Evolutionary conservation across 1,139 yeast genomes (phyloP).

Genomic region (Diutina catenulata): DNA sequence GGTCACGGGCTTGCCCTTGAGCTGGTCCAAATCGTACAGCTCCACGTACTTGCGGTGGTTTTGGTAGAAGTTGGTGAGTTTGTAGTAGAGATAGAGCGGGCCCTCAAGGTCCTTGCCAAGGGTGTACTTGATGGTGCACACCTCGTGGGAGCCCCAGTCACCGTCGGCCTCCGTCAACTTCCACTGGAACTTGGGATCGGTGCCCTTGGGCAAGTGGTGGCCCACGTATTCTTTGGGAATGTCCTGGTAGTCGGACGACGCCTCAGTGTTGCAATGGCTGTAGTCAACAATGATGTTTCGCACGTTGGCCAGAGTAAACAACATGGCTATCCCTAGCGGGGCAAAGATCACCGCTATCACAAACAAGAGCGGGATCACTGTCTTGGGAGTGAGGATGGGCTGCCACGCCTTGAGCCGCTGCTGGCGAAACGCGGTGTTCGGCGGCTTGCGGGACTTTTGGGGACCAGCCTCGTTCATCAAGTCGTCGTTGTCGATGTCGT

Average conservation of each 20-base stretch:
- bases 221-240: slow-evolving; percentile 42
- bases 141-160: slow-evolving; percentile 23
- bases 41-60: slow-evolving; percentile 70
- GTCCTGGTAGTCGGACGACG: slow-evolving; percentile 21
- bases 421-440: slow-evolving; percentile 73
- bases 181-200: slow-evolving; percentile 44
- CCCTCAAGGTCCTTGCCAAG: slow-evolving; percentile 47
- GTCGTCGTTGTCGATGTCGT: slow-evolving; percentile 15
- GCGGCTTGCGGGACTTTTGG: slow-evolving; percentile 51
- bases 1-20: slow-evolving; percentile 49
- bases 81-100: slow-evolving; percentile 57
- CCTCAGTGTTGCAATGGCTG: slow-evolving; percentile 38
- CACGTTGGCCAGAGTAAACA: slow-evolving; percentile 47
- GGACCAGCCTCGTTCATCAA: slow-evolving; percentile 10
- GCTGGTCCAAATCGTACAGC: slow-evolving; percentile 54
- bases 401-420: slow-evolving; percentile 65
- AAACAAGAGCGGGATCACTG: slow-evolving; percentile 59
- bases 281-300: slow-evolving; percentile 50
- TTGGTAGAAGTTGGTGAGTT: slow-evolving; percentile 62
- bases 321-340: slow-evolving; percentile 62
- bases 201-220: slow-evolving; percentile 41
- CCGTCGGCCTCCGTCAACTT: slow-evolving; percentile 22
- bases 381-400: slow-evolving; percentile 65
- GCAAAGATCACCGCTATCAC: slow-evolving; percentile 56
- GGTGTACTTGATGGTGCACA: slow-evolving; percentile 47